These are phyloP conservation scores for Caloboletus inedulis DNA, from an alignment of 1,284 basidiomycete genomes.

Conservation along the genomic window DNA sequence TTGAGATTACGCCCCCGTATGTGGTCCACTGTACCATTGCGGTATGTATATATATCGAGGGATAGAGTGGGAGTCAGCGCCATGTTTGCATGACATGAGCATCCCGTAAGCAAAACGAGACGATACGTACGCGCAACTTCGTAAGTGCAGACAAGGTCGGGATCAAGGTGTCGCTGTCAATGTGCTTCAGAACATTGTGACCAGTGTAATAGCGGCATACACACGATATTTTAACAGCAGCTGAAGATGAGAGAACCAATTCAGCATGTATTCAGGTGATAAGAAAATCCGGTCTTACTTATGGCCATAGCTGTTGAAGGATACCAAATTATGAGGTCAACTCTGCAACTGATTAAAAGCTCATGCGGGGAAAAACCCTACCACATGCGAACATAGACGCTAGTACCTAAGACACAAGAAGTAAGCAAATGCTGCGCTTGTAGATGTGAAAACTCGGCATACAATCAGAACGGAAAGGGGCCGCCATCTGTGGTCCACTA, in stretches of 20 bases:
- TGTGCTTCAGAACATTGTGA: not conserved
- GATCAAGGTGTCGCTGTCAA: not conserved
- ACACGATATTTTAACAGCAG: not conserved
- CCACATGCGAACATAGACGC: not conserved
- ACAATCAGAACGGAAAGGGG: not conserved
- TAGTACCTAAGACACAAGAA: not conserved
- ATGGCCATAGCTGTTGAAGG: not conserved
- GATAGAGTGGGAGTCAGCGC: not conserved
- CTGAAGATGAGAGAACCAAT: not conserved
- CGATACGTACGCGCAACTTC: not conserved
- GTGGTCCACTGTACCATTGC: not conserved
- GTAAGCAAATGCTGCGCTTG: not conserved
- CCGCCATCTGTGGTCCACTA: slow-evolving; percentile 3
- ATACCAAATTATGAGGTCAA: not conserved
- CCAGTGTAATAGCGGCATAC: not conserved
- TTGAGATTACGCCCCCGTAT: not conserved
- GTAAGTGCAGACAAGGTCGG: not conserved
- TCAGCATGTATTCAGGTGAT: not conserved
- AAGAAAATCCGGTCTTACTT: not conserved
- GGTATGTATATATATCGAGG: too few relatives aligned
- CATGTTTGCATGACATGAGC: not conserved
- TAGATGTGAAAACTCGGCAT: not conserved
- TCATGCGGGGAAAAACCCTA: not conserved
- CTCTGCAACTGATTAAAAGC: not conserved
- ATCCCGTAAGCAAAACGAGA: not conserved